Conservation (phyloP, 768 basidiomycete genomes). For the Boletus reticulatus region DNA sequence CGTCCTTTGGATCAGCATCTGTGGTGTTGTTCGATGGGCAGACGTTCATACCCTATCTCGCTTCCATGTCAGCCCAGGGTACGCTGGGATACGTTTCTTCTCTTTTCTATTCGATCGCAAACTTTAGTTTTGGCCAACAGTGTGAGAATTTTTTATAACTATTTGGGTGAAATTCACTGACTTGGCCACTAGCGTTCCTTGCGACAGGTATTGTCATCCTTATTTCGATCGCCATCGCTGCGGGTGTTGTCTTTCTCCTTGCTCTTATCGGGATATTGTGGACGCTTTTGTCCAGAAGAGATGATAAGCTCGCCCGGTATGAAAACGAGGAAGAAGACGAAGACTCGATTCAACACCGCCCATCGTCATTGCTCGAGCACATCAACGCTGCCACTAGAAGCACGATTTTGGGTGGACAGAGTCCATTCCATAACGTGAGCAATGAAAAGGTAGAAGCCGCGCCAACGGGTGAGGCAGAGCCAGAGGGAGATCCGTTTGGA, state of each 20-base stretch:
- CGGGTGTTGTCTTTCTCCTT: slow-evolving; percentile 88
- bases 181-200: slow-evolving; percentile 62
- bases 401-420: slow-evolving; percentile 65
- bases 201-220: slow-evolving; percentile 93
- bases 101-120: slow-evolving; percentile 79
- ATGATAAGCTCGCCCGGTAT: slow-evolving; percentile 65
- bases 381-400: slow-evolving; percentile 88
- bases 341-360: slow-evolving; percentile 73
- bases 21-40: slow-evolving; percentile 87
- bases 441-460: slow-evolving; percentile 53
- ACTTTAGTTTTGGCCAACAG: slow-evolving; percentile 69
- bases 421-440: slow-evolving; percentile 36
- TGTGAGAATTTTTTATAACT: slow-evolving; percentile 45
- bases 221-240: slow-evolving; percentile 95
- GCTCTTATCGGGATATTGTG: slow-evolving; percentile 84
- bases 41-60: slow-evolving; percentile 77
- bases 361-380: slow-evolving; percentile 85
- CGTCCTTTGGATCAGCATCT: slow-evolving; percentile 75
- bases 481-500: slow-evolving; percentile 54
- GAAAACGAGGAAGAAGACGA: slow-evolving; percentile 75
- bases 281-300: slow-evolving; percentile 82
- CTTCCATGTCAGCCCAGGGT: slow-evolving; percentile 64
- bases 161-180: neutral
- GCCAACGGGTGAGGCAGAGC: slow-evolving; percentile 35
- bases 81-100: slow-evolving; percentile 67